Conservation (phyloP, 257 asterid genomes). For the Hygrophila difformis region DNA sequence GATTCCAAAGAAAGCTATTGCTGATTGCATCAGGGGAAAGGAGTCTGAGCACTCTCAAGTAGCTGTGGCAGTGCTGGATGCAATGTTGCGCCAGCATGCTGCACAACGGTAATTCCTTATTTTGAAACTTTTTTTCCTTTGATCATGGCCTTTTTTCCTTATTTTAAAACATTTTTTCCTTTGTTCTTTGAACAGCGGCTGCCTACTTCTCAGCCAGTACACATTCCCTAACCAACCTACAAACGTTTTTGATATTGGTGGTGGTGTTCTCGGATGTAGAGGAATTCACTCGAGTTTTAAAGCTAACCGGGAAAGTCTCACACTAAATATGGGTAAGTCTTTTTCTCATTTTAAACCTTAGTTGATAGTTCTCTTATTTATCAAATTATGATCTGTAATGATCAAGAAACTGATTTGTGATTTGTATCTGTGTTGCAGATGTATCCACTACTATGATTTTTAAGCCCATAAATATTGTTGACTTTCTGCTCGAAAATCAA, state of each 20-base stretch:
- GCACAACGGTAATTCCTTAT: slow-evolving; percentile 34
- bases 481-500: slow-evolving; percentile 49
- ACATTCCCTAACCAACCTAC: slow-evolving; percentile 50
- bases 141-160: slow-evolving; percentile 1
- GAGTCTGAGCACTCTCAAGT: slow-evolving; percentile 66
- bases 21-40: slow-evolving; percentile 38
- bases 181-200: slow-evolving; percentile 55
- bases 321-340: slow-evolving; percentile 50
- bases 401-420: neutral
- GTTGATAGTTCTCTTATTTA: neutral
- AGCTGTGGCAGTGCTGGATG: slow-evolving; percentile 65
- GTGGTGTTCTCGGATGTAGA: slow-evolving; percentile 63
- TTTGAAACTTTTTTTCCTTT: neutral
- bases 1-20: slow-evolving; percentile 53
- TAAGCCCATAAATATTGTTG: slow-evolving; percentile 55
- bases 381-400: too few relatives aligned
- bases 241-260: slow-evolving; percentile 41
- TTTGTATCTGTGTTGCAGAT: slow-evolving; percentile 26
- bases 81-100: slow-evolving; percentile 56
- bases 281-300: slow-evolving; percentile 74
- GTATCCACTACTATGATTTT: slow-evolving; percentile 70
- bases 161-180: neutral
- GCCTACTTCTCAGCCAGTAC: slow-evolving; percentile 65
- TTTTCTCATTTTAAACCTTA: neutral
- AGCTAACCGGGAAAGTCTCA: slow-evolving; percentile 58